These are phyloP conservation scores for Moniliella sp. DNA, from an alignment of 1,284 basidiomycete species.

Conservation along the genomic window DNA sequence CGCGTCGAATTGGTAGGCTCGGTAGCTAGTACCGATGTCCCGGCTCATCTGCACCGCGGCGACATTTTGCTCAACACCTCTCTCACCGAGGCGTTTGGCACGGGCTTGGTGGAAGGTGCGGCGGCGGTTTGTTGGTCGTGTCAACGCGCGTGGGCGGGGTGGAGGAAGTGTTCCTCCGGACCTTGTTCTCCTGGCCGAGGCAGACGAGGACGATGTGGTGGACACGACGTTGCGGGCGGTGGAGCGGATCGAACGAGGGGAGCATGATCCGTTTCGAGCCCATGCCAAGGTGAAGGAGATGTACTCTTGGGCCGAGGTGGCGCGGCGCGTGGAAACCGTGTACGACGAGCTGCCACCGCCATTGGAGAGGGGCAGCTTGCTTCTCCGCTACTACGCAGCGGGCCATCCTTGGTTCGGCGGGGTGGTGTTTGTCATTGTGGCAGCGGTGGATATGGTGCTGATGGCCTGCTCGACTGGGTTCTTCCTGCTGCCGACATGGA, in stretches of 20 bases:
- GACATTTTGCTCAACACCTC: constrained; percentile 86
- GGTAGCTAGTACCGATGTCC: constrained; percentile 56
- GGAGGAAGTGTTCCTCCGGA: constrained; percentile 80
- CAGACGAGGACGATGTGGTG: constrained; percentile 72
- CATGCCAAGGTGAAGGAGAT: constrained; percentile 59
- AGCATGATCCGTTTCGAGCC: constrained; percentile 56
- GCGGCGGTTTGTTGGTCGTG: constrained; percentile 79
- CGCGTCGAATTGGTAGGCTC: constrained; percentile 68
- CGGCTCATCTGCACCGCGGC: constrained; percentile 57
- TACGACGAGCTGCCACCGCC: constrained; percentile 39
- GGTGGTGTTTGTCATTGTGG: constrained; percentile 55
- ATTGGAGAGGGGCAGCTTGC: constrained; percentile 44
- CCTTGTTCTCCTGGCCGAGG: constrained; percentile 79
- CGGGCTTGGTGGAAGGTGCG: constrained; percentile 83
- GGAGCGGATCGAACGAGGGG: constrained; percentile 46
- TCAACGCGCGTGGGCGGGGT: constrained; percentile 82
- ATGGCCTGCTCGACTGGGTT: constrained; percentile 55
- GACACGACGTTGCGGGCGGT: no score
- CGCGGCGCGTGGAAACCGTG: constrained; percentile 63
- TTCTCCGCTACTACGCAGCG: constrained; percentile 53
- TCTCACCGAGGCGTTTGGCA: constrained; percentile 88
- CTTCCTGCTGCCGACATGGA: constrained; percentile 50
- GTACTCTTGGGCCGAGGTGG: constrained; percentile 70
- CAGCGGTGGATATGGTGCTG: constrained; percentile 59
- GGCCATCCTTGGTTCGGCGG: constrained; percentile 45